Evolutionary conservation across 1,284 basidiomycete species (phyloP), one percentile per base, ranked within the genome.

Genomic region (Mycena sp.): DNA sequence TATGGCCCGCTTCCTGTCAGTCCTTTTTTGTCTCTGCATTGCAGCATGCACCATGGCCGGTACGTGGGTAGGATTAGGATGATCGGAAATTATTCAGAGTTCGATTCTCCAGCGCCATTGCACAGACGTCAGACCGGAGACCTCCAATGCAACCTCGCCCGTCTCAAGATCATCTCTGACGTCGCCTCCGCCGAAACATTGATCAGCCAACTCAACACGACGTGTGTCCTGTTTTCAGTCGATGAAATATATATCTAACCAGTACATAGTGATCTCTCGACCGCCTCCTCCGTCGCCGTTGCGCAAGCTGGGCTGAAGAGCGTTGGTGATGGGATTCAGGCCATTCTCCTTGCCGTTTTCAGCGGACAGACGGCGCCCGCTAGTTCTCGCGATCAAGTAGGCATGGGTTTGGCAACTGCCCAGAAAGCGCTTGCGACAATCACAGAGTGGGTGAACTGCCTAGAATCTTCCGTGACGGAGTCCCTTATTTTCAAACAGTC

Each of bases 71-170:
- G 1, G 10, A 14, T 10, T 12, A 7, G n/a, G 2, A 11, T 28
- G 44, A 16, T 26, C 26, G 16, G 19, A 1, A 5, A 23, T n/a
- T 4, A 16, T 26, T 28, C 1, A 28, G 30, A 43, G 12, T 43
- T 23, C 30, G 19, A 12, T 32, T 25, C 14, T n/a, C 16, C 35
- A 51, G 49, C 50, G 17, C 49, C 40, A 17, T 26, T 49, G 52
- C 52, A 48, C 12, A 55, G 45, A 23, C 59, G 59, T 32, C 59
- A 61, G 26, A 61, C 37, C 9, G 59, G 59, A 26, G 32, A 61
- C 45, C 52, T 56, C 23, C 25, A 61, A 10, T 61, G 59, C 52
- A 61, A 61, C 28, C 59, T 61, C 45, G 51, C 59, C 35, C 59
- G 59, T 40, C 59, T 61, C 23, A 40, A 41, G 25, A 40, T 61